Evolutionary conservation across 2,329 filamentous ascomycete genomes (phyloP).

Genomic region (Fusarium tuaranense): DNA sequence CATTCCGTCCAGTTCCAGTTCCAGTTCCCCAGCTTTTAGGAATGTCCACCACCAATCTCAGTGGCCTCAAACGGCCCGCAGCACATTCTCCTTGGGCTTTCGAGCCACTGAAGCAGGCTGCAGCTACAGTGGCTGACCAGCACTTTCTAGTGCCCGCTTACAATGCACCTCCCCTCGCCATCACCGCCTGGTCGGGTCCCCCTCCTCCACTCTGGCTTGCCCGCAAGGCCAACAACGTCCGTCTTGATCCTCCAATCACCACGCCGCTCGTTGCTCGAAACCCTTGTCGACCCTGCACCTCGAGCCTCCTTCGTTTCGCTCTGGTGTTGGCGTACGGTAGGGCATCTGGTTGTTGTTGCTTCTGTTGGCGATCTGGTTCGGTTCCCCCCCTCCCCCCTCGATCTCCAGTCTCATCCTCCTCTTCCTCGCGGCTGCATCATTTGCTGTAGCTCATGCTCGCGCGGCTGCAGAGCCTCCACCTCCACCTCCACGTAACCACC

Average conservation of each 20-base stretch:
- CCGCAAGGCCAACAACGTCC: slow-evolving; percentile 32
- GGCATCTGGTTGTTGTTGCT: slow-evolving; percentile 33
- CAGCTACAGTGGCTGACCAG: slow-evolving; percentile 14
- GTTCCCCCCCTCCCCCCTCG: not conserved
- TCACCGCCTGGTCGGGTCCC: slow-evolving; percentile 30
- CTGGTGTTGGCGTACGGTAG: slow-evolving; percentile 25
- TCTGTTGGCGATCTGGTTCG: slow-evolving; percentile 19
- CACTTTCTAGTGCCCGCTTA: slow-evolving; percentile 22
- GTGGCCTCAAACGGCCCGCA: not conserved
- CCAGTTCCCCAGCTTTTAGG: not conserved
- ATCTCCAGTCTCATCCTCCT: not conserved
- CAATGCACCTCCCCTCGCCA: slow-evolving; percentile 15
- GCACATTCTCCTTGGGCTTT: not conserved
- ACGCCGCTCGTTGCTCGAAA: slow-evolving; percentile 36
- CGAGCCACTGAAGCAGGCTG: slow-evolving; percentile 4
- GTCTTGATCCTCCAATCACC: slow-evolving; percentile 43
- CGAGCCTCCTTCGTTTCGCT: slow-evolving; percentile 43
- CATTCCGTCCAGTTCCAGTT: not conserved
- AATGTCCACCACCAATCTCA: not conserved
- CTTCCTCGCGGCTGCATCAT: slow-evolving; percentile 5
- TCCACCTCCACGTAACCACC: slow-evolving; percentile 39
- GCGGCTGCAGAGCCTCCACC: slow-evolving; percentile 39
- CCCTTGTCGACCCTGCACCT: slow-evolving; percentile 40
- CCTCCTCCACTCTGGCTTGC: slow-evolving; percentile 37
- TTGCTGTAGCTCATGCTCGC: slow-evolving; percentile 11